A percentile compares a stretch with the other conserved stretches of the same genome.
phyloP scores from a whole-genome alignment of 768 basidiomycete genomes.

The Rhizopogon sp. region DNA sequence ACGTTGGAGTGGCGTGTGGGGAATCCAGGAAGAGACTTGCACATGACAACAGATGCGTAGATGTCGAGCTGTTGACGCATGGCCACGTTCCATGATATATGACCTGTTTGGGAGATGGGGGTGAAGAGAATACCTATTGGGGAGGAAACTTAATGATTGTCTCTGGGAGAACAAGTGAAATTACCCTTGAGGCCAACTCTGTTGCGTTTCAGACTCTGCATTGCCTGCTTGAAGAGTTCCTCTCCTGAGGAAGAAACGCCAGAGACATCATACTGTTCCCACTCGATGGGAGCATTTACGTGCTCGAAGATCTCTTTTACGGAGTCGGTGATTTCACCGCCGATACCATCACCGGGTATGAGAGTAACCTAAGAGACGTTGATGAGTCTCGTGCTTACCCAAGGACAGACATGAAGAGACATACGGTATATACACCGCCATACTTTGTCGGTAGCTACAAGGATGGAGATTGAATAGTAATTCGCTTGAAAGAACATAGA shows the following conservation, averaged over 20 bases:
- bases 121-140: conserved; percentile 92
- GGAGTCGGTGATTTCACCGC: conserved; percentile 94
- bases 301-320: conserved; percentile 99
- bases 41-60: conserved; percentile 96
- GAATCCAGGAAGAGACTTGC: conserved; percentile 95
- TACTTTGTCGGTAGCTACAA: conserved; percentile 81
- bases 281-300: conserved; percentile 97
- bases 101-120: conserved; percentile 91
- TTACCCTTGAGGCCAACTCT: conserved; percentile 96
- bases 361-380: conserved; percentile 70
- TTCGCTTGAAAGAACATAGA: conserved; percentile 1
- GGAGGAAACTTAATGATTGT: neutral
- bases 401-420: conserved; percentile 17
- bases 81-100: conserved; percentile 99
- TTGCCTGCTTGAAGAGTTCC: conserved; percentile 92
- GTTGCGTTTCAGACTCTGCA: conserved; percentile 97
- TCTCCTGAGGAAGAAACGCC: conserved; percentile 94
- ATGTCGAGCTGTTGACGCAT: conserved; percentile 99
- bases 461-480: conserved; percentile 3
- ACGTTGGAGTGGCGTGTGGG: conserved; percentile 95
- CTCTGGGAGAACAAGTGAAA: neutral
- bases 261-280: conserved; percentile 97
- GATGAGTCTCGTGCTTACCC: conserved; percentile 14
- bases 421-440: conserved; percentile 87
- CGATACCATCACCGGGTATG: conserved; percentile 97